Evolutionary conservation across 768 basidiomycete genomes (phyloP), one percentile per base, ranked within the genome.

Genomic region (Termitomyces sp.): DNA sequence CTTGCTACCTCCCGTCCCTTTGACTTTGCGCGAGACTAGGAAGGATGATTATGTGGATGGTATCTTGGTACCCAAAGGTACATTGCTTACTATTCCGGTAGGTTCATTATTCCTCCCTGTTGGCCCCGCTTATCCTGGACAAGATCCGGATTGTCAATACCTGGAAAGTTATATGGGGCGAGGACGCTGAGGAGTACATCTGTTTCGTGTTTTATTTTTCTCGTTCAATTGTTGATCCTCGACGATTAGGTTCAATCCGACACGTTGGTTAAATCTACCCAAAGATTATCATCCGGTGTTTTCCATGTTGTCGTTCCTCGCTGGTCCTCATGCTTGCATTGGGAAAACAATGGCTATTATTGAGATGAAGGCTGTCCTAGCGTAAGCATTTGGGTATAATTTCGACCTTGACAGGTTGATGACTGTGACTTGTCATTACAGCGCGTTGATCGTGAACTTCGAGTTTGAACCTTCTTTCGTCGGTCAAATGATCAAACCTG

Each of bases 61-160:
- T n/a, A 60, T 76, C 6, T 65, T 72, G 10, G 75, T 82, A 1
- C 80, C 82, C 7, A 78, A 80, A 61, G 80, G 80, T 32, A 82
- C 81, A 9, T 57, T 79, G 0, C 68, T 82, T 57, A 76, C 72
- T 58, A 76, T 82, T 47, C 79, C 81, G 1, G 75, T 76, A 37
- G 9, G 69, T 43, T 40, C 10, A 42, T 55, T 10, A 31, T 42
- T 11, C 17, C n/a, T n/a, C 9, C 7, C 42, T 31, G n/a, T 17
- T 17, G 29, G 5, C 9, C 31, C n/a, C 5, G 29, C 54, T 56
- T 31, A 56, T 20, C 20, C 7, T 12, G 20, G 29, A 20, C 5
- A 38, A 83, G 81, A 82, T 83, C 53, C 76, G 80, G 38, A 77
- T 77, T 5, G 71, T 82, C 53, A 84, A 84, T 63, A 82, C 80